phyloP scores from a whole-genome alignment of 225 moss, liverwort and hornwort genomes.

The Pleurozium schreberi region DNA sequence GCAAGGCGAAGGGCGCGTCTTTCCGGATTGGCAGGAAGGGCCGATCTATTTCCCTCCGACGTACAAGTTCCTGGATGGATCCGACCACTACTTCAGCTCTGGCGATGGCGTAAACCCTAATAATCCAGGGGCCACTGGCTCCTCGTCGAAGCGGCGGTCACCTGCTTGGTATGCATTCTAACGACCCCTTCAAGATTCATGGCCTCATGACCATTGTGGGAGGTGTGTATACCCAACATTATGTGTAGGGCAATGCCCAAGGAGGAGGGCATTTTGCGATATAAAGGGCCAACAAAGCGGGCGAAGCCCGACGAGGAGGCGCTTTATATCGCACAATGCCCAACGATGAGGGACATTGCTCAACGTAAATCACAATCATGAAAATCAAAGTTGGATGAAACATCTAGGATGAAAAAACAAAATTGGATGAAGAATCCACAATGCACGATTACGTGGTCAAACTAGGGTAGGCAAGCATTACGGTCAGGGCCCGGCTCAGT shows the following conservation, averaged over 20 bases:
- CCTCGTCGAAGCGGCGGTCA: slow-evolving; percentile 19
- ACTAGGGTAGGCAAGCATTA: too few species aligned
- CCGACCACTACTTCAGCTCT: slow-evolving; percentile 18
- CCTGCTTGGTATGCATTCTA: slow-evolving; percentile 23
- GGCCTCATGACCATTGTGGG: not conserved
- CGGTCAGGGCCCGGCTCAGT: not conserved
- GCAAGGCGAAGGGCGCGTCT: slow-evolving; percentile 43
- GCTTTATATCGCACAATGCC: too few species aligned
- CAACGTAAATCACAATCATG: too few species aligned
- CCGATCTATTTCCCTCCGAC: slow-evolving; percentile 35
- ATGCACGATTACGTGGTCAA: too few species aligned
- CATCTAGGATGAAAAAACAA: too few species aligned
- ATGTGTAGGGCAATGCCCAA: too few species aligned
- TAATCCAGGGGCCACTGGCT: not conserved
- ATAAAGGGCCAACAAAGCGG: too few species aligned
- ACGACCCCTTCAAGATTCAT: not conserved
- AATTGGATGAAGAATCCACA: too few species aligned
- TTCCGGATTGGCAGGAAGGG: slow-evolving; percentile 39
- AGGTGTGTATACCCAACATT: not conserved
- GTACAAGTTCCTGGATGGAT: slow-evolving; percentile 30
- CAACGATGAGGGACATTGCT: too few species aligned
- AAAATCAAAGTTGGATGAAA: too few species aligned
- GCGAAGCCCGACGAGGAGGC: too few species aligned
- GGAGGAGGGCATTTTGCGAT: too few species aligned
- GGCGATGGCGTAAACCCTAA: not conserved